Conservation (phyloP, 2,329 filamentous ascomycete genomes). For the Paraphoma sp. region DNA sequence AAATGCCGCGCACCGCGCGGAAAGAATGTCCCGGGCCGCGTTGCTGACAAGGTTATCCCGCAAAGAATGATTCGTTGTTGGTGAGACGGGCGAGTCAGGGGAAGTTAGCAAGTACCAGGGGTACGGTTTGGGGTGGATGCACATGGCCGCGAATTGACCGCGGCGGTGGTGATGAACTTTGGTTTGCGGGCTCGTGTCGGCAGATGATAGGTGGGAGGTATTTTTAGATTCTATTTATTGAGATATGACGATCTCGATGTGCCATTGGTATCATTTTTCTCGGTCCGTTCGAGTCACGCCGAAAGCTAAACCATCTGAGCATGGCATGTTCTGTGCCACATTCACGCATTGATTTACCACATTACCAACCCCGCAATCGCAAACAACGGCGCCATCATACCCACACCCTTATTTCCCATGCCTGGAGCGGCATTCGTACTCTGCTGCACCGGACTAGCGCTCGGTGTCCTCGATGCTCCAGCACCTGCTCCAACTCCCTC, state of each 20-base stretch:
- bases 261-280: background rate
- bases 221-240: too few species aligned
- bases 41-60: background rate
- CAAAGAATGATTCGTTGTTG: background rate
- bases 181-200: too few species aligned
- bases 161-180: too few species aligned
- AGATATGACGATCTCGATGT: too few species aligned
- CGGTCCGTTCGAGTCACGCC: background rate
- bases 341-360: background rate
- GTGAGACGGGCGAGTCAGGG: background rate
- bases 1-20: background rate
- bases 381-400: background rate
- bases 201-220: background rate
- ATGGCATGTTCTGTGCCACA: background rate
- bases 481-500: background rate
- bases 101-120: background rate
- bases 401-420: background rate
- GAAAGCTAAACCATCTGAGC: background rate
- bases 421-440: conserved; percentile 18
- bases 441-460: conserved; percentile 12
- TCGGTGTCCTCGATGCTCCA: conserved; percentile 3
- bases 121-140: background rate
- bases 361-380: conserved; percentile 5
- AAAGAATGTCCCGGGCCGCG: background rate
- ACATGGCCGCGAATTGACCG: background rate